These are phyloP conservation scores for Diaporthe ilicicola DNA, from an alignment of 2,329 filamentous ascomycete genomes.

Conservation along the genomic window DNA sequence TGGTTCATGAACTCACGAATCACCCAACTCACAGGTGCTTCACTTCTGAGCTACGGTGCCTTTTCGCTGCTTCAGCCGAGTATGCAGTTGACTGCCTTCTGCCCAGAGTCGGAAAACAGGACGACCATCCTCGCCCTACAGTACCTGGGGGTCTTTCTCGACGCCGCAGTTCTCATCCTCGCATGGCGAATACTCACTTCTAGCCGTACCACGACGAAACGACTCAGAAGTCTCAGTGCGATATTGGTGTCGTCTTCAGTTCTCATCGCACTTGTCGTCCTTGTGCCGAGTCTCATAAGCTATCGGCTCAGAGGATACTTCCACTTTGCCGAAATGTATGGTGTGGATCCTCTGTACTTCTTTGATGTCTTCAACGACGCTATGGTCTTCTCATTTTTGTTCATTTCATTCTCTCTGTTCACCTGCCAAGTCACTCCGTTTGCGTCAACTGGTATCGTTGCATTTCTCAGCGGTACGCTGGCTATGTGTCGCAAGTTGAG, in stretches of 20 bases:
- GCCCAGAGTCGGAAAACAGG: conserved; percentile 53
- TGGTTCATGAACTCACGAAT: conserved; percentile 56
- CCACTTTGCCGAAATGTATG: conserved; percentile 17
- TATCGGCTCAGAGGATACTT: conserved; percentile 22
- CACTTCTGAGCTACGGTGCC: conserved; percentile 53
- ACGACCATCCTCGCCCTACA: conserved; percentile 51
- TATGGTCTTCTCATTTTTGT: conserved; percentile 52
- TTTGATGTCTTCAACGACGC: conserved; percentile 61
- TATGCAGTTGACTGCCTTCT: conserved; percentile 59
- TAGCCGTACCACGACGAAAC: conserved; percentile 56
- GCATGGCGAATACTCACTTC: conserved; percentile 62
- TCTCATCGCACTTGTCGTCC: conserved; percentile 48
- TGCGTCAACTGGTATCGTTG: conserved; percentile 51
- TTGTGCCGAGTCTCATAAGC: conserved; percentile 46
- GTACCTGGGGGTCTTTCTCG: conserved; percentile 53
- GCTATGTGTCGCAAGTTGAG: conserved; percentile 47
- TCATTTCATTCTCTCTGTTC: conserved; percentile 55
- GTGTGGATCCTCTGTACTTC: conserved; percentile 53
- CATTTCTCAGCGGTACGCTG: conserved; percentile 51
- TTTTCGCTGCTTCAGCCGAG: conserved; percentile 50
- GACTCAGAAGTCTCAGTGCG: conserved; percentile 54
- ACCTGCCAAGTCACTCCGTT: conserved; percentile 56
- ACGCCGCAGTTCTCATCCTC: conserved; percentile 56
- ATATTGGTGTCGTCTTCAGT: conserved; percentile 53
- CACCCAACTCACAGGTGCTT: conserved; percentile 46